Evolutionary conservation across 768 basidiomycete species (phyloP).

Genomic region (Suillus subaureus): DNA sequence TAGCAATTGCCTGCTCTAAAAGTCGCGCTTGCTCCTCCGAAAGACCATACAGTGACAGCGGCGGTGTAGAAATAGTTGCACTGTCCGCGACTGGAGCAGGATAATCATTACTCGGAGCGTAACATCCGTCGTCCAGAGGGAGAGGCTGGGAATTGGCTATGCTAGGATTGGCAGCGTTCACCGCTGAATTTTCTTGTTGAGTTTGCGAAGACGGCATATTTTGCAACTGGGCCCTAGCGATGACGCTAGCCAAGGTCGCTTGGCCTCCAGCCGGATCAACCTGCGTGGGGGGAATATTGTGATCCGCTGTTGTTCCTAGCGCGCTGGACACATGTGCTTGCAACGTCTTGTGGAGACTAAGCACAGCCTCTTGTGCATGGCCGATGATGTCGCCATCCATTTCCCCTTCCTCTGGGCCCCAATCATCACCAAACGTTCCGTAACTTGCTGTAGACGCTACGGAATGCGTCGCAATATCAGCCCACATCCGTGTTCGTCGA

Average conservation of each 20-base stretch:
- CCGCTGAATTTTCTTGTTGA: constrained; percentile 14
- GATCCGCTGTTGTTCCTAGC: constrained; percentile 41
- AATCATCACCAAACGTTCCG: constrained; percentile 21
- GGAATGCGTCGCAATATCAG: constrained; percentile 51
- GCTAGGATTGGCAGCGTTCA: constrained; percentile 2
- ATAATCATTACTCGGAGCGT: constrained; percentile 12
- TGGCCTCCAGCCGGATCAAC: constrained; percentile 56
- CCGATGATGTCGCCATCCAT: constrained; percentile 49
- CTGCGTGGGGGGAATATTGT: constrained; percentile 31
- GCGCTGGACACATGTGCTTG: constrained; percentile 60
- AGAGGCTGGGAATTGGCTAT: constrained; percentile 18
- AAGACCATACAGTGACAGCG: constrained; percentile 68
- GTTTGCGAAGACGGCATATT: constrained; percentile 31
- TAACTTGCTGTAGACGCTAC: constrained; percentile 13
- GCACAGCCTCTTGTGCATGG: constrained; percentile 52
- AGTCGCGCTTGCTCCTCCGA: constrained; percentile 72
- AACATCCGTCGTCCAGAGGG: constrained; percentile 8
- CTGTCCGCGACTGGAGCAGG: constrained; percentile 12
- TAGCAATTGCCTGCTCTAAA: constrained; percentile 74
- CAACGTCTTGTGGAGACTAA: constrained; percentile 56
- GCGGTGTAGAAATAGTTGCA: constrained; percentile 27
- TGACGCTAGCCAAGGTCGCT: constrained; percentile 70
- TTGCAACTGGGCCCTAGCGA: constrained; percentile 68
- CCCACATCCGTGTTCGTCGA: constrained; percentile 66
- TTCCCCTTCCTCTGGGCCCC: constrained; percentile 62